A percentile compares a stretch with the other conserved stretches of the same genome.
Conservation (phyloP, 306 rosid genomes). For the Begonia peltatifolia region DNA sequence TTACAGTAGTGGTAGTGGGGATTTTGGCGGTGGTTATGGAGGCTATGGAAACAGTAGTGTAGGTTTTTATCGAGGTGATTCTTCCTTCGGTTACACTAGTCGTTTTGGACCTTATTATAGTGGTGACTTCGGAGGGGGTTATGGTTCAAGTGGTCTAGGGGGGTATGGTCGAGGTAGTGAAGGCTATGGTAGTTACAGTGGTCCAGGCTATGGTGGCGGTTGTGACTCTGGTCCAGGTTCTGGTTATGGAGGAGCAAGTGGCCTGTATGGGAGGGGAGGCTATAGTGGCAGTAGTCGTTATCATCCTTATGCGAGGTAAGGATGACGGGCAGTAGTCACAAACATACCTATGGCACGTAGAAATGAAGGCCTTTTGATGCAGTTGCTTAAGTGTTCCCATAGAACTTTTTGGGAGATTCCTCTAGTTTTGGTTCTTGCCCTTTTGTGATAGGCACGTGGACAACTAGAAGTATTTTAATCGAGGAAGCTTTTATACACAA, state of each 20-base stretch:
- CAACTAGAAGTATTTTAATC: conserved; percentile 20
- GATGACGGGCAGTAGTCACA: conserved; percentile 19
- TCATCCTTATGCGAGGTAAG: conserved; percentile 48
- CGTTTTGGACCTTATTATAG: conserved; percentile 48
- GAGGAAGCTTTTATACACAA: conserved; percentile 15
- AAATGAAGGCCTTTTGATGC: conserved; percentile 23
- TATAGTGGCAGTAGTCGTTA: conserved; percentile 56
- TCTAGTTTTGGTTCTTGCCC: conserved; percentile 18
- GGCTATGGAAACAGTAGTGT: no score
- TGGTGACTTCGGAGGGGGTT: conserved; percentile 41
- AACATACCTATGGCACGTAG: conserved; percentile 25
- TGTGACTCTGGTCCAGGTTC: conserved; percentile 39
- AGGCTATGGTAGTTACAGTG: conserved; percentile 37
- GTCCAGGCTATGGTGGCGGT: conserved; percentile 39
- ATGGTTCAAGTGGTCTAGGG: conserved; percentile 17
- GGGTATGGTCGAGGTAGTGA: conserved; percentile 48
- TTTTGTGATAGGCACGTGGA: conserved; percentile 20
- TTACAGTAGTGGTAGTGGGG: conserved; percentile 37
- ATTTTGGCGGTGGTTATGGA: conserved; percentile 22
- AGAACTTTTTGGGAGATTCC: conserved; percentile 25
- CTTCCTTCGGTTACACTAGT: conserved; percentile 9
- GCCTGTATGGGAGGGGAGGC: conserved; percentile 49
- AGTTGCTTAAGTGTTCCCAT: conserved; percentile 19
- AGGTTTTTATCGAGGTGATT: conserved; percentile 5
- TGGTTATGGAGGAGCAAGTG: conserved; percentile 45